These are phyloP conservation scores for Candida takata DNA, from an alignment of 805 yeast species.

Conservation along the genomic window DNA sequence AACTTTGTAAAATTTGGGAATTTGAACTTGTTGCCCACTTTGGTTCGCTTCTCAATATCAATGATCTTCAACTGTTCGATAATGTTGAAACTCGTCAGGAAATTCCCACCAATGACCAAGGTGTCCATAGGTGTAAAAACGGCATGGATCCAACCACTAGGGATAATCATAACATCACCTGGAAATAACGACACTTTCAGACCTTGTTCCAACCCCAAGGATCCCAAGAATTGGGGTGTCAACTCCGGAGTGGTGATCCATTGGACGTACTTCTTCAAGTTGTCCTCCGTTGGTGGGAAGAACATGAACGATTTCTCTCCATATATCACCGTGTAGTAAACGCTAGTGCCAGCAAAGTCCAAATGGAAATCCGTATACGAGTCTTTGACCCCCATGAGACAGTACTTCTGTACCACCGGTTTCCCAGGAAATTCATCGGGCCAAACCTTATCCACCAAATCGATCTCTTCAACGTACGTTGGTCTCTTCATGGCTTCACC, in stretches of 20 bases:
- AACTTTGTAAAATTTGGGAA: constrained; percentile 72
- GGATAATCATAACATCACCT: constrained; percentile 77
- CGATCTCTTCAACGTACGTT: constrained; percentile 51
- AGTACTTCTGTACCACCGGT: constrained; percentile 67
- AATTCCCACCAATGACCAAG: constrained; percentile 83
- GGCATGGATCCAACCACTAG: constrained; percentile 92
- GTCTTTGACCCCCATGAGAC: constrained; percentile 76
- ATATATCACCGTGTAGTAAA: constrained; percentile 73
- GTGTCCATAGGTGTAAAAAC: constrained; percentile 81
- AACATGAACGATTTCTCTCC: constrained; percentile 72
- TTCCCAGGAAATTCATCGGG: constrained; percentile 25
- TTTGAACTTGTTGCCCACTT: constrained; percentile 68
- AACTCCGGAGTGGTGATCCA: constrained; percentile 73
- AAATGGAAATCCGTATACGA: constrained; percentile 87
- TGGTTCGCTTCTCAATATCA: constrained; percentile 56
- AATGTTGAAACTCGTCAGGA: constrained; percentile 58
- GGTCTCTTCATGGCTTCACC: constrained; percentile 55
- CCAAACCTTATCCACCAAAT: constrained; percentile 69
- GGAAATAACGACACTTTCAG: constrained; percentile 43
- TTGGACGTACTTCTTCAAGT: constrained; percentile 51
- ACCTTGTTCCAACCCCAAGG: constrained; percentile 39
- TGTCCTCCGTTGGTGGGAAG: constrained; percentile 67
- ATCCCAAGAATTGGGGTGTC: constrained; percentile 57
- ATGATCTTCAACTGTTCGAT: constrained; percentile 50
- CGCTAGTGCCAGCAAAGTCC: constrained; percentile 91